Conservation (phyloP, 2,329 filamentous ascomycete species). For the Beauveria caledonica region DNA sequence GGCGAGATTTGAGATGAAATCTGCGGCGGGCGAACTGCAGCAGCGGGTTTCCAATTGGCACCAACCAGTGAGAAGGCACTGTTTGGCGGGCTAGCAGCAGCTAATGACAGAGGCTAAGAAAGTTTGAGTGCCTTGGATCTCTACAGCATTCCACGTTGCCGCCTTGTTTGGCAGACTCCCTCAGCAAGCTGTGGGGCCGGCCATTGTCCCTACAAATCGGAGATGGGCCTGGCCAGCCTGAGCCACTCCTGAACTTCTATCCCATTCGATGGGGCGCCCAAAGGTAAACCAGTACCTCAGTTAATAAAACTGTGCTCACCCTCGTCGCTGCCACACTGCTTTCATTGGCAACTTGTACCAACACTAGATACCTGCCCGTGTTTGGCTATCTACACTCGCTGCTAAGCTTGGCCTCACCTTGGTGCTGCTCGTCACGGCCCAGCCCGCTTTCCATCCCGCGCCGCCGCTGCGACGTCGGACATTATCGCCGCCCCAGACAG, state of each 20-base stretch:
- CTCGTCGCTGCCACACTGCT: background rate
- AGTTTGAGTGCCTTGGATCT: background rate
- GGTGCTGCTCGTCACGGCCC: background rate
- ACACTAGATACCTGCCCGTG: too few species aligned
- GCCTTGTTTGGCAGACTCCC: background rate
- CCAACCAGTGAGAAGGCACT: background rate
- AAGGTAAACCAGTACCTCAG: background rate
- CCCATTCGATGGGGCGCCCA: slow-evolving; percentile 3
- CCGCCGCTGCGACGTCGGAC: background rate
- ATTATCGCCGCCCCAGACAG: background rate
- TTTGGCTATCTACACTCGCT: too few species aligned
- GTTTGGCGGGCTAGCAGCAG: background rate
- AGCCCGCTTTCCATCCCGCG: background rate
- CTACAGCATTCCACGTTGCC: background rate
- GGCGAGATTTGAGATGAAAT: slow-evolving; percentile 9
- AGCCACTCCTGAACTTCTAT: slow-evolving; percentile 3
- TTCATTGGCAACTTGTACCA: background rate
- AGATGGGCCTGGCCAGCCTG: background rate
- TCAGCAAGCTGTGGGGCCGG: background rate
- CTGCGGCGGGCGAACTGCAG: slow-evolving; percentile 2
- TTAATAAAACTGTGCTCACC: background rate
- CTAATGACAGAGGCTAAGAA: background rate
- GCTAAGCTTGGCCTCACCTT: background rate
- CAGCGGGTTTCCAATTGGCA: background rate
- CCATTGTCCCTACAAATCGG: slow-evolving; percentile 8